Conservation (phyloP, 2,329 filamentous ascomycete genomes). For the Coleophoma crateriformis region DNA sequence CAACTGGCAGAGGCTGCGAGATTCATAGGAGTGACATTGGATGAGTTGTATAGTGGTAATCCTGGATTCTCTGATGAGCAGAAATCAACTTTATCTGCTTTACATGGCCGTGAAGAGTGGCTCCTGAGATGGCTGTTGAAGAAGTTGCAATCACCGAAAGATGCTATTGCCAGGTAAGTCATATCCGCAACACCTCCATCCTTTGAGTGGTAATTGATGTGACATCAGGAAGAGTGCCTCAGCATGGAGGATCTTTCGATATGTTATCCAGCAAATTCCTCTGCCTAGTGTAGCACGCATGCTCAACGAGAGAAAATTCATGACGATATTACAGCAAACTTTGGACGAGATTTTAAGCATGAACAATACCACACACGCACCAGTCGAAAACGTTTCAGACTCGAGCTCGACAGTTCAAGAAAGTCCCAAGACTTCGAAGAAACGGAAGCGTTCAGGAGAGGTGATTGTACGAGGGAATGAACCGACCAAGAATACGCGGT, state of each 20-base stretch:
- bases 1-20: slow-evolving; percentile 27
- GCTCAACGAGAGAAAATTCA: slow-evolving; percentile 64
- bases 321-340: slow-evolving; percentile 59
- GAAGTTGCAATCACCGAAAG: slow-evolving; percentile 40
- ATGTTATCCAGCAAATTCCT: slow-evolving; percentile 60
- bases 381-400: slow-evolving; percentile 1
- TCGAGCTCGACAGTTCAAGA: slow-evolving; percentile 10
- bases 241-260: slow-evolving; percentile 55
- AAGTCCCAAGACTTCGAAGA: slow-evolving; percentile 29
- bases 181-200: slow-evolving; percentile 7
- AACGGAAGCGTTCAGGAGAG: slow-evolving; percentile 23
- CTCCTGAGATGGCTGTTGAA: slow-evolving; percentile 61
- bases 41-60: slow-evolving; percentile 2
- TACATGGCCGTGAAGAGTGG: slow-evolving; percentile 53
- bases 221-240: slow-evolving; percentile 18
- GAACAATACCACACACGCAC: slow-evolving; percentile 18
- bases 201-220: neutral
- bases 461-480: slow-evolving; percentile 6
- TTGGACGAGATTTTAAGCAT: slow-evolving; percentile 47
- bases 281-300: slow-evolving; percentile 64
- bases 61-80: neutral
- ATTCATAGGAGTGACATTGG: slow-evolving; percentile 23
- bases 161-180: slow-evolving; percentile 20
- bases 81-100: slow-evolving; percentile 4
- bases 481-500: neutral